These are phyloP conservation scores for Tuctoria greenei DNA, from an alignment of 176 grass and related monocot species.

Conservation along the genomic window DNA sequence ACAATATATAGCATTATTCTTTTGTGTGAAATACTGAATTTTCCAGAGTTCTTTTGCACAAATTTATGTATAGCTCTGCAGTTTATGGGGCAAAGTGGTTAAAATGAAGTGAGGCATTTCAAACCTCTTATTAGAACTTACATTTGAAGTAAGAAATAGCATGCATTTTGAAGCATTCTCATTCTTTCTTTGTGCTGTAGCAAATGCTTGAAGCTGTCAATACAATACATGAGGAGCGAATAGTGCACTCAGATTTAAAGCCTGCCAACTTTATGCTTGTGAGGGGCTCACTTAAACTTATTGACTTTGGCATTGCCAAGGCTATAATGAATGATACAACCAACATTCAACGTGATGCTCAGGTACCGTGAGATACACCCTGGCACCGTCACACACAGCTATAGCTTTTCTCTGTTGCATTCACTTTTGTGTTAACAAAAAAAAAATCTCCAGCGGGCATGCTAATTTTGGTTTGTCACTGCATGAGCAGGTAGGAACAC, in stretches of 20 bases:
- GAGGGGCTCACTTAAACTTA: constrained; percentile 76
- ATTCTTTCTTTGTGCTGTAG: constrained; percentile 39
- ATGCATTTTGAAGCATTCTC: background rate
- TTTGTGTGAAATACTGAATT: background rate
- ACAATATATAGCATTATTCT: background rate
- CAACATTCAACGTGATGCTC: constrained; percentile 86
- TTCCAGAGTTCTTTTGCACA: background rate
- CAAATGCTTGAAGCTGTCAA: constrained; percentile 99
- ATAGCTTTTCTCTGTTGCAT: background rate
- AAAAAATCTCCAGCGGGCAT: background rate
- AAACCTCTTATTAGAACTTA: background rate
- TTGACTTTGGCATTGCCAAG: constrained; percentile 87
- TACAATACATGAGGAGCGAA: constrained; percentile 88
- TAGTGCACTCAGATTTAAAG: constrained; percentile 95
- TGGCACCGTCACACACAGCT: background rate
- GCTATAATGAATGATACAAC: constrained; percentile 79
- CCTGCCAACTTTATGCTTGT: constrained; percentile 92
- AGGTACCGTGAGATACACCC: constrained; percentile 49
- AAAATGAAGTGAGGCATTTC: constrained; percentile 4
- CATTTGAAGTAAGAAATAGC: constrained; percentile 1
- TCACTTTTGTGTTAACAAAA: constrained; percentile 24
- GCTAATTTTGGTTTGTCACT: constrained; percentile 25
- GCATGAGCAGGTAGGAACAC: constrained; percentile 77
- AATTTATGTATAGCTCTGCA: background rate
- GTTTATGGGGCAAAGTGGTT: background rate